A percentile compares a stretch with the other conserved stretches of the same genome.
These are phyloP conservation scores for Schwanniomyces vanrijiae DNA, from an alignment of 805 yeast species.

Conservation along the genomic window DNA sequence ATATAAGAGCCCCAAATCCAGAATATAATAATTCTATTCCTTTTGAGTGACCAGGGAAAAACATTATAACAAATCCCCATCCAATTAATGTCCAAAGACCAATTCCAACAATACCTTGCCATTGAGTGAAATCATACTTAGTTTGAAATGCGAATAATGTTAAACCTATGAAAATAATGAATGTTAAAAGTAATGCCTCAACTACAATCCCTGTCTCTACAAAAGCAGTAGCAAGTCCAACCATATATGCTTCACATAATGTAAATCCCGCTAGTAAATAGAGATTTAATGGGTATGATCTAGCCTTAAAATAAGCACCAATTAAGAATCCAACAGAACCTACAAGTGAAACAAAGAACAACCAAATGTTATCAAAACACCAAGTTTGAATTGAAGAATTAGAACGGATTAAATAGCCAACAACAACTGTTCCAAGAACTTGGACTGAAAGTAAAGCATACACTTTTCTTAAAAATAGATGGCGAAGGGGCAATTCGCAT, in stretches of 20 bases:
- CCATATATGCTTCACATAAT: slow-evolving; percentile 65
- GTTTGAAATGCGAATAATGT: slow-evolving; percentile 76
- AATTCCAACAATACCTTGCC: slow-evolving; percentile 57
- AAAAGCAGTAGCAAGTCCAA: slow-evolving; percentile 66
- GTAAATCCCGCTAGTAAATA: slow-evolving; percentile 66
- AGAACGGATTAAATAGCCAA: slow-evolving; percentile 51
- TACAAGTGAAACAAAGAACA: slow-evolving; percentile 53
- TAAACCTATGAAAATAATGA: slow-evolving; percentile 71
- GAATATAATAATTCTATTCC: slow-evolving; percentile 67
- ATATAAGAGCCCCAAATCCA: slow-evolving; percentile 70
- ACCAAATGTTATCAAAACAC: slow-evolving; percentile 59
- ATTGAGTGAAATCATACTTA: slow-evolving; percentile 68
- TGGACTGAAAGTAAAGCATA: slow-evolving; percentile 70
- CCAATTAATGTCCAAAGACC: slow-evolving; percentile 70
- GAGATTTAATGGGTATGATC: slow-evolving; percentile 68
- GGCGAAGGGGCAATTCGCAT: slow-evolving; percentile 74
- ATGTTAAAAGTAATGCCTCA: slow-evolving; percentile 70
- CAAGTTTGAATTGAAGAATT: slow-evolving; percentile 49
- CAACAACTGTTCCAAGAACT: slow-evolving; percentile 57
- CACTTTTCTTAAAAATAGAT: slow-evolving; percentile 75
- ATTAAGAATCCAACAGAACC: slow-evolving; percentile 66
- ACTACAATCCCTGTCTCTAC: slow-evolving; percentile 64
- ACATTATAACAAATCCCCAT: slow-evolving; percentile 66
- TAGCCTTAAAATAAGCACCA: slow-evolving; percentile 61
- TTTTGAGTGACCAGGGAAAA: slow-evolving; percentile 50